A percentile compares a stretch with the other conserved stretches of the same genome.
Conservation (phyloP, 2,329 filamentous ascomycete genomes). For the Botrytis sinoallii region DNA sequence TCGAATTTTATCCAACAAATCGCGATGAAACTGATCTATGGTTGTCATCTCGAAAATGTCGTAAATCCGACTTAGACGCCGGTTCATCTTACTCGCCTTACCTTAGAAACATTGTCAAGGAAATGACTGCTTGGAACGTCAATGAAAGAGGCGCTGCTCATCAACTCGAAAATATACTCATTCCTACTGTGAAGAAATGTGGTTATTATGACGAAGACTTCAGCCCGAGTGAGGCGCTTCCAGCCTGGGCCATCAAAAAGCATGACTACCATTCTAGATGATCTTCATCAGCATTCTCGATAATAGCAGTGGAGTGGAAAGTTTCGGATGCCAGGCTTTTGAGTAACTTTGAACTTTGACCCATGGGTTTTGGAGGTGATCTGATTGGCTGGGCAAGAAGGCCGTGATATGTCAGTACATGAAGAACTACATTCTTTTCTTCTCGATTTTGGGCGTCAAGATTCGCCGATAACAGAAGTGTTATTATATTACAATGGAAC, state of each 20-base stretch:
- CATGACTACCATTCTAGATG: conserved; percentile 27
- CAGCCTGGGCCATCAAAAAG: conserved; percentile 26
- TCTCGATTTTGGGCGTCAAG: background rate
- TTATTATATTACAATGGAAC: background rate
- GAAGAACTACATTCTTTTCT: background rate
- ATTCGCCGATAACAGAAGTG: background rate
- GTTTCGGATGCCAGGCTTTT: background rate
- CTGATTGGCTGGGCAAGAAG: background rate
- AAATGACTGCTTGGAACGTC: background rate
- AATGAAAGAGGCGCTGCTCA: conserved; percentile 7
- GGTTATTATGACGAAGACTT: background rate
- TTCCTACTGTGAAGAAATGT: background rate
- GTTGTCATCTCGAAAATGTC: background rate
- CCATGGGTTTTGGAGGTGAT: background rate
- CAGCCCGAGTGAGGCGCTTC: conserved; percentile 20
- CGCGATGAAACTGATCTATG: background rate
- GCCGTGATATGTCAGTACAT: background rate
- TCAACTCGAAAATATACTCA: background rate
- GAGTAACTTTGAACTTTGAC: background rate
- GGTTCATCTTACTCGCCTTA: background rate
- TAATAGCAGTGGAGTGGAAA: background rate
- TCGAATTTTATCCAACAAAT: background rate
- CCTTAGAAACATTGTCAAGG: background rate
- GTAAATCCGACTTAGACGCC: background rate
- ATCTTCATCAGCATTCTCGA: background rate